Conservation (phyloP, 106 monocot genomes). For the Dendrobium chrysotoxum region DNA sequence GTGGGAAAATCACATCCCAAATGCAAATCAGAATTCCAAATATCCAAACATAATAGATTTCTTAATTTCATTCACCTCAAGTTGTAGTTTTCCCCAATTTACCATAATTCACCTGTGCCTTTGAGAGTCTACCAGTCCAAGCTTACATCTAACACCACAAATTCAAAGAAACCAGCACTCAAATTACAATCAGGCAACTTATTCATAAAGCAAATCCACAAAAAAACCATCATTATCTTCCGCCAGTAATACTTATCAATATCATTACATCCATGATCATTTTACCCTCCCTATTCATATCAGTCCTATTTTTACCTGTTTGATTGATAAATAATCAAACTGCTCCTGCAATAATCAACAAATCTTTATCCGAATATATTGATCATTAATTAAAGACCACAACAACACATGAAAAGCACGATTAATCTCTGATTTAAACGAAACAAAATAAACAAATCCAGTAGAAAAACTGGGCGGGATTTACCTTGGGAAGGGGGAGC, state of each 20-base stretch:
- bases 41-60: too few species aligned
- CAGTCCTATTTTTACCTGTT: background rate
- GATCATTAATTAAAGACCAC: too few species aligned
- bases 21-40: too few species aligned
- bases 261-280: too few species aligned
- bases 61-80: too few species aligned
- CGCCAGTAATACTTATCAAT: background rate
- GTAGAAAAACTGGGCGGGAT: background rate
- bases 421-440: background rate
- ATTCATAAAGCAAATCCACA: background rate
- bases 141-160: background rate
- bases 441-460: background rate
- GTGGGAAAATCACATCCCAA: too few species aligned
- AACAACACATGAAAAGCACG: background rate
- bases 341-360: background rate
- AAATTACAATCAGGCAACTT: background rate
- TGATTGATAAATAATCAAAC: background rate
- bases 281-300: background rate
- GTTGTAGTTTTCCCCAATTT: background rate
- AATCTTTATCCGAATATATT: too few species aligned
- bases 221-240: background rate
- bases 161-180: background rate
- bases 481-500: slow-evolving; percentile 10
- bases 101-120: too few species aligned
- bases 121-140: background rate